A percentile compares a stretch with the other conserved stretches of the same genome.
These are phyloP conservation scores for Stygiomarasmius scandens DNA, from an alignment of 1,284 basidiomycete genomes.

Conservation along the genomic window DNA sequence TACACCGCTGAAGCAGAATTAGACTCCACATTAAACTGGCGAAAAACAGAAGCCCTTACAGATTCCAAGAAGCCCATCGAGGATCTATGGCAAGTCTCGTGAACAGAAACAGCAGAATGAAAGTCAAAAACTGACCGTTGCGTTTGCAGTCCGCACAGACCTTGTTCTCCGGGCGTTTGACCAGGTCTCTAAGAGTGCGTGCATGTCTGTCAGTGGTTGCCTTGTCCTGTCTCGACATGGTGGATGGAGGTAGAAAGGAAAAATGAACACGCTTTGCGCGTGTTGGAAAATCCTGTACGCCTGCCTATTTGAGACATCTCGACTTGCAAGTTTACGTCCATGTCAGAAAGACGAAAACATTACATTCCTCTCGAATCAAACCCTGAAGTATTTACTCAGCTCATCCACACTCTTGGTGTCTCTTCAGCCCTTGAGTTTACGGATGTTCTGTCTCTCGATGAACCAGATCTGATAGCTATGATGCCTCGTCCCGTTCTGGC, in stretches of 20 bases:
- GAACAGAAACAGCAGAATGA: conserved; percentile 1
- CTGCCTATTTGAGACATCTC: neutral
- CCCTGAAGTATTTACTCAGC: conserved; percentile 36
- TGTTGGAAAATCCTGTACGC: neutral
- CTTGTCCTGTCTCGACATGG: conserved; percentile 80
- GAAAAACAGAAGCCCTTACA: conserved; percentile 53
- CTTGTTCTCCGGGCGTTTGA: conserved; percentile 92
- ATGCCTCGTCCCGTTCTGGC: conserved; percentile 44
- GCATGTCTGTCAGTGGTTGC: conserved; percentile 80
- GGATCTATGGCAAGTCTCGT: conserved; percentile 67
- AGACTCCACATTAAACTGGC: neutral
- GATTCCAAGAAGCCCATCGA: conserved; percentile 97
- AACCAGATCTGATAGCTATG: conserved; percentile 42
- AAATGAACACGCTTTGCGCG: neutral
- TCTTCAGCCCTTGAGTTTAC: conserved; percentile 39
- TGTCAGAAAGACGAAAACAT: conserved; percentile 12
- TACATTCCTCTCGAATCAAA: conserved; percentile 39
- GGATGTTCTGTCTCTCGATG: conserved; percentile 48
- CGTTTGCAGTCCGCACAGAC: conserved; percentile 92
- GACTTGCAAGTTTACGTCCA: neutral
- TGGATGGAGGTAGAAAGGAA: conserved; percentile 20
- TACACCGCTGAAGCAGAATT: conserved; percentile 65
- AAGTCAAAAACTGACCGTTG: conserved; percentile 65
- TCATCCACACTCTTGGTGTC: conserved; percentile 31
- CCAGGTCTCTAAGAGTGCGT: conserved; percentile 78